Percentiles rank a stretch among this genome's conserved stretches.
Conservation (phyloP, 108 stramenopile species). For the Pelagomonas calceolata region DNA sequence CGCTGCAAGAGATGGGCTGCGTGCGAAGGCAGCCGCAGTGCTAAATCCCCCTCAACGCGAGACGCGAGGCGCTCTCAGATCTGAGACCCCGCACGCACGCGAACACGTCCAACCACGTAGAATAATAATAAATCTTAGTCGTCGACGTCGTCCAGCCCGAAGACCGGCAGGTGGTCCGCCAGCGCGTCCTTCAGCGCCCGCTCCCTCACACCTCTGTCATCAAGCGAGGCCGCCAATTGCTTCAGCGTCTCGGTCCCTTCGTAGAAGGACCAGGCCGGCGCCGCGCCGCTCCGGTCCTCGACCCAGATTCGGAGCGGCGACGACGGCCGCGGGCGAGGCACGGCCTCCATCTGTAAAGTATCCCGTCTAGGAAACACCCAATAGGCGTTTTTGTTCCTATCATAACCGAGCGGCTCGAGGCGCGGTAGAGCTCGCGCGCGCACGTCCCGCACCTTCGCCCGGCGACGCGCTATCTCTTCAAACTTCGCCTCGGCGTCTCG, state of each 20-base stretch:
- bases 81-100: too few relatives aligned
- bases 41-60: too few relatives aligned
- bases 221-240: background rate
- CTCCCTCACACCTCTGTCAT: background rate
- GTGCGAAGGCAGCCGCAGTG: too few relatives aligned
- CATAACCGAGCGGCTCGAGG: background rate
- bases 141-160: too few relatives aligned
- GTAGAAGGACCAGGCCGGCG: background rate
- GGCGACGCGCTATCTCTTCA: background rate
- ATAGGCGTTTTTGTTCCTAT: background rate
- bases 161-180: background rate
- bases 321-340: background rate
- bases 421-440: background rate
- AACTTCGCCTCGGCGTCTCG: background rate
- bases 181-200: background rate
- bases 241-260: background rate
- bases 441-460: background rate
- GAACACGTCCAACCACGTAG: too few relatives aligned
- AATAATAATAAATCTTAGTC: too few relatives aligned
- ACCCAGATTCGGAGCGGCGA: background rate
- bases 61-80: too few relatives aligned
- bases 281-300: background rate
- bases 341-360: background rate
- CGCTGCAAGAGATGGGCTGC: too few relatives aligned
- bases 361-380: background rate